Evolutionary conservation across 225 moss, liverwort and hornwort genomes (phyloP), one percentile per base, ranked within the genome.

Genomic region (Physcomitrellopsis africana): DNA sequence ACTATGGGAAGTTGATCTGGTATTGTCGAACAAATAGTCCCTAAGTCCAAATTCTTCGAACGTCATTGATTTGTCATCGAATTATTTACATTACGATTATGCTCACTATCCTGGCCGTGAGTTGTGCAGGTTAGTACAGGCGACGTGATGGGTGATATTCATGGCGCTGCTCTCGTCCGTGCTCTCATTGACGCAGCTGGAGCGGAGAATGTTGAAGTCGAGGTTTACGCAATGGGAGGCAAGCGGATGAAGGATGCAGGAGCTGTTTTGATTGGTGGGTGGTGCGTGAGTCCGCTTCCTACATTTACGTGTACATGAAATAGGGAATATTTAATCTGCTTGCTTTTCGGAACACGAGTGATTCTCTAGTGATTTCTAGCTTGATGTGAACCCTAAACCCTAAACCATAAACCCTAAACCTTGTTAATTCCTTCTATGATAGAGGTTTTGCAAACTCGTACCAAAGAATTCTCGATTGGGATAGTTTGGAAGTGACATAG

Each of bases 91-190:
- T 27, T 42, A 1, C 42, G 10, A n/a, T 24, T 24, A 72, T 48
- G 48, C 22, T 68, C 17, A 60, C 23, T 37, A 37, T 7, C 32
- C 32, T 57, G 37, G 27, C 48, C 9, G 10, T 51, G 55, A 13
- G 23, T 43, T 76, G 47, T 70, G 54, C 69, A 95, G 94, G 81
- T 95, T 47, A 95, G 94, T 76, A 85, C 92, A 18, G 92, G 94
- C 49, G 92, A 94, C 82, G 90, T 94, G 68, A 94, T 94, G 94
- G 94, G 94, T 8, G 92, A 95, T 58, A 89, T 91, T 55, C 94
- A 95, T 78, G 92, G 94, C 58, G 92, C 92, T 63, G 84, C 84
- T 72, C 86, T 95, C 5, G 80, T 95, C 29, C 86, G 78, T 47
- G 85, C 89, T 59, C 80, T 94, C 15, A 60, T 81, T 13, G 79